These are phyloP conservation scores for Carex parvula DNA, from an alignment of 176 grass and related monocot genomes.

Conservation along the genomic window DNA sequence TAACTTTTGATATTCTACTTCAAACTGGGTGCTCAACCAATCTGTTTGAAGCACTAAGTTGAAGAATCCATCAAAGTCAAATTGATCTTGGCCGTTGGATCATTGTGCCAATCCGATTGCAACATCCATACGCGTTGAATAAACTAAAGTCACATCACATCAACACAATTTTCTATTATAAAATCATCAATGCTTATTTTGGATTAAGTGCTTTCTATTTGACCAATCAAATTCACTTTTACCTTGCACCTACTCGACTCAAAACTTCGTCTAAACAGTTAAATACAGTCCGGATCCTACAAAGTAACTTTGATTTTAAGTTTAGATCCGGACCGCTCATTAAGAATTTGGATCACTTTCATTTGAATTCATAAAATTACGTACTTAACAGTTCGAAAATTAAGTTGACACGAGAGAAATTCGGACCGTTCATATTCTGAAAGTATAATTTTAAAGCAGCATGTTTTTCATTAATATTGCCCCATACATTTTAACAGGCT, in stretches of 20 bases:
- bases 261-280: too few species aligned
- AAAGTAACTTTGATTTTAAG: too few species aligned
- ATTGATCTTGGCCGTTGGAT: background rate
- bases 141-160: background rate
- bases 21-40: background rate
- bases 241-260: background rate
- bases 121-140: background rate
- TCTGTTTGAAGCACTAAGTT: background rate
- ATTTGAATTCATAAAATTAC: too few species aligned
- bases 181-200: constrained; percentile 2
- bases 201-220: background rate
- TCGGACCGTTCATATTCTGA: too few species aligned
- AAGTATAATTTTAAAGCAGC: too few species aligned
- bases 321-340: too few species aligned
- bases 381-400: too few species aligned
- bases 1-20: background rate
- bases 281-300: too few species aligned
- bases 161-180: background rate
- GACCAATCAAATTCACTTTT: background rate
- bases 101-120: background rate
- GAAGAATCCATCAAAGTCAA: constrained; percentile 14
- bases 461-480: too few species aligned
- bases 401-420: too few species aligned
- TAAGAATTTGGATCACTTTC: too few species aligned
- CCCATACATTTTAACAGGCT: too few species aligned